These are phyloP conservation scores for Penicillium sp. DNA, from an alignment of 2,329 filamentous ascomycete genomes.

Conservation along the genomic window DNA sequence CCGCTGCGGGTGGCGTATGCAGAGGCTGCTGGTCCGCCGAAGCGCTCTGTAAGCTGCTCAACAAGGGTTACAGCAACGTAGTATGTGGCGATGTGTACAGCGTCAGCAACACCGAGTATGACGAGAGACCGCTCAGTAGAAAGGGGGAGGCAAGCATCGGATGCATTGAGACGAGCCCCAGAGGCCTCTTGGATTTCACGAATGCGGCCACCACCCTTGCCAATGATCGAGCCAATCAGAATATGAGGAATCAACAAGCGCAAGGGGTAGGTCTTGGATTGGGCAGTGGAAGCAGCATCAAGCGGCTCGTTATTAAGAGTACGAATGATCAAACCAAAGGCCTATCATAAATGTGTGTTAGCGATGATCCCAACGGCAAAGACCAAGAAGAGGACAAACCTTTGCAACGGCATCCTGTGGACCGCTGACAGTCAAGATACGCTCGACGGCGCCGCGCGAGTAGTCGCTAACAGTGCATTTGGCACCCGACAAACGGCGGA, in stretches of 20 bases:
- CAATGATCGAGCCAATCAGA: conserved; percentile 97
- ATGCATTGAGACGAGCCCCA: conserved; percentile 93
- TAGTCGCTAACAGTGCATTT: conserved; percentile 99
- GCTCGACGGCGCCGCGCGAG: conserved; percentile 93
- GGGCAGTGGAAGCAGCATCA: conserved; percentile 82
- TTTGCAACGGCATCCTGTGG: conserved; percentile 96
- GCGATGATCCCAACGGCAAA: conserved; percentile 24
- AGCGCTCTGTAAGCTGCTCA: conserved; percentile 95
- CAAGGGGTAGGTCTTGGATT: conserved; percentile 96
- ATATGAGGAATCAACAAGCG: conserved; percentile 95
- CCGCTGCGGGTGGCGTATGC: conserved; percentile 96
- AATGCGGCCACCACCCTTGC: conserved; percentile 93
- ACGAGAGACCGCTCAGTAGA: conserved; percentile 98
- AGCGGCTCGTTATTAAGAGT: conserved; percentile 97
- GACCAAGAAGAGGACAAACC: conserved; percentile 57
- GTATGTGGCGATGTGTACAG: conserved; percentile 98
- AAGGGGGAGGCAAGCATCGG: conserved; percentile 89
- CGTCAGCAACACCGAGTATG: conserved; percentile 95
- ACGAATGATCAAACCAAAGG: conserved; percentile 96
- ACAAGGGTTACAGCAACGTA: conserved; percentile 98
- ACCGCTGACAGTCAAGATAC: conserved; percentile 95
- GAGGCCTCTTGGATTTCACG: conserved; percentile 98
- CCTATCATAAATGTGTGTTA: conserved; percentile 56
- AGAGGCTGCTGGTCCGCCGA: conserved; percentile 94
- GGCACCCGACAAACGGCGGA: conserved; percentile 89